Evolutionary conservation across 2,329 filamentous ascomycete species (phyloP), one percentile per base, ranked within the genome.

Genomic region (Fusarium albosuccineum): DNA sequence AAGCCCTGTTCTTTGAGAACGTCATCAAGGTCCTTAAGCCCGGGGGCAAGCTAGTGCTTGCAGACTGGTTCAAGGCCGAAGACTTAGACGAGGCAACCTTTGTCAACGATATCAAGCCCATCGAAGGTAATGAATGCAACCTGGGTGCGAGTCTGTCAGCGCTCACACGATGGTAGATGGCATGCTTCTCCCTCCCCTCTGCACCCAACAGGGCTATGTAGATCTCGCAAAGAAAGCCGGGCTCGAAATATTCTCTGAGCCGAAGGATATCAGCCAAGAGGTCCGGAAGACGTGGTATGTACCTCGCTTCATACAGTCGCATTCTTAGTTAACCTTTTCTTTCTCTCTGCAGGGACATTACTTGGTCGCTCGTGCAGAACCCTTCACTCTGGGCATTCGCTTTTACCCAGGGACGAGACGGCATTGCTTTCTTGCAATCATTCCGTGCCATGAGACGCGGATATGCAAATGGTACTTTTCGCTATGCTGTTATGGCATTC

Each of bases 381-480:
- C 86, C 87, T 1, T 83, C 85, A 3, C 80, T 89, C 8, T 89
- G 87, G 87, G 84, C 86, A 1, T 88, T 89, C 64, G 87, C 87
- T 5, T 82, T 88, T 41, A 84, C 85, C 22, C 87, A 89, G 68
- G 87, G 87, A 10, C 78, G 87, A 50, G 87, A 89, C 65, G 86
- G 86, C 3, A 82, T 89, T 41, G 85, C 86, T 5, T 89, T 89
- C 66, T 74, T 89, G 59, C 86, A 89, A 73, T 84, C 86, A 1
- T 89, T 89, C 76, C 81, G 86, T 14, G 86, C 87, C 7, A 89
- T 89, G 87, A 79, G 86, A 64, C 79, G 86, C 60, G 86, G 86
- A 0, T 89, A 88, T 70, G 82, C 83, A 0, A 87, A 88, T 60
- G 86, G 85, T 6, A 85, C 81, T 9, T 89, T 89, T 72, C 78